phyloP scores from a whole-genome alignment of 2,329 filamentous ascomycete genomes.

The Xylariaceae sp. region DNA sequence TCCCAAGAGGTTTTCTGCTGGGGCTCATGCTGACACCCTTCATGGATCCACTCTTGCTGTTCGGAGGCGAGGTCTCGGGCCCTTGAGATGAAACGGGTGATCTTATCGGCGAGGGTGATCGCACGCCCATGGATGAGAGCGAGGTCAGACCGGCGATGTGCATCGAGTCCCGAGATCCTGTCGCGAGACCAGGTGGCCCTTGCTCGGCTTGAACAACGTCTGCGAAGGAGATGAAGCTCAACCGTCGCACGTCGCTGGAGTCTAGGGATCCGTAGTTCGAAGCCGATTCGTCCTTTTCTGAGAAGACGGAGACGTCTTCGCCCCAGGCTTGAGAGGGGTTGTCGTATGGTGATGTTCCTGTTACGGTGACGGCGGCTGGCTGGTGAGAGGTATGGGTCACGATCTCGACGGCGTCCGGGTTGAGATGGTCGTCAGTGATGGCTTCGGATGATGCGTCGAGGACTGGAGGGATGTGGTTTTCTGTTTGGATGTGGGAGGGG shows the following conservation, averaged over 20 bases:
- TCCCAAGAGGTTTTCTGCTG: slow-evolving; percentile 57
- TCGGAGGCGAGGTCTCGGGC: slow-evolving; percentile 67
- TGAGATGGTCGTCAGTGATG: slow-evolving; percentile 81
- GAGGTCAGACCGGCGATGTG: slow-evolving; percentile 67
- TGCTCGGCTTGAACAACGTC: slow-evolving; percentile 90
- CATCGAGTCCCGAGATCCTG: slow-evolving; percentile 64
- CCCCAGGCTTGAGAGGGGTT: slow-evolving; percentile 47
- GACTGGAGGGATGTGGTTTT: slow-evolving; percentile 89
- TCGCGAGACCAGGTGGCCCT: slow-evolving; percentile 50
- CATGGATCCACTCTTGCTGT: slow-evolving; percentile 71
- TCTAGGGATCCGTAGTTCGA: slow-evolving; percentile 79
- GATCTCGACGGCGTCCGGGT: slow-evolving; percentile 89
- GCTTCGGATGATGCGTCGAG: slow-evolving; percentile 88
- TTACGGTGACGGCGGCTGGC: slow-evolving; percentile 68
- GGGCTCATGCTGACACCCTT: slow-evolving; percentile 73
- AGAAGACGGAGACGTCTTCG: slow-evolving; percentile 57
- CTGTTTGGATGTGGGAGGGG: slow-evolving; percentile 87
- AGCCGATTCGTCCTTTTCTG: slow-evolving; percentile 58
- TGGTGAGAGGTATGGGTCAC: slow-evolving; percentile 84
- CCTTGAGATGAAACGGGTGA: slow-evolving; percentile 75
- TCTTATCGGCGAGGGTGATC: slow-evolving; percentile 76
- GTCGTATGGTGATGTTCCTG: slow-evolving; percentile 42
- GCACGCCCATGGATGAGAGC: slow-evolving; percentile 47
- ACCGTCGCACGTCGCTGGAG: slow-evolving; percentile 71
- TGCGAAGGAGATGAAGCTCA: slow-evolving; percentile 96